phyloP scores from a whole-genome alignment of 1,284 basidiomycete species.

The Ustilago sp. region DNA sequence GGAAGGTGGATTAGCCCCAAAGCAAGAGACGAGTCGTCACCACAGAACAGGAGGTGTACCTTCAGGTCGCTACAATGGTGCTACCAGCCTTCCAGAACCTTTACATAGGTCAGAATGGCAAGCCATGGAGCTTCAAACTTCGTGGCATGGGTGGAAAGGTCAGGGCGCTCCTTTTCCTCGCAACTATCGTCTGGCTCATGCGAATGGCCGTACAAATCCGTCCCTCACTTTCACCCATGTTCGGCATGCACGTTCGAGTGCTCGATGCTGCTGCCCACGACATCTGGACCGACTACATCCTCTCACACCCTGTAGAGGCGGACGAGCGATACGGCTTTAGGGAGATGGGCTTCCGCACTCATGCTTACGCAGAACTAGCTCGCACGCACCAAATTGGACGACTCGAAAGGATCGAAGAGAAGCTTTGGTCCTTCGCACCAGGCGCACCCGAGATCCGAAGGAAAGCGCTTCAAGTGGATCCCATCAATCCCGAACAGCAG shows the following conservation, averaged over 20 bases:
- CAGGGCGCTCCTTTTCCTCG: constrained; percentile 22
- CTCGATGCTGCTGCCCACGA: constrained; percentile 38
- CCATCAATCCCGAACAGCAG: neutral
- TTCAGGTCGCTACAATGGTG: constrained; percentile 8
- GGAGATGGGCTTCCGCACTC: constrained; percentile 51
- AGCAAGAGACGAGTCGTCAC: neutral
- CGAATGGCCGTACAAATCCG: constrained; percentile 15
- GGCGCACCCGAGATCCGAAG: constrained; percentile 34
- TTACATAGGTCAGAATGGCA: constrained; percentile 1
- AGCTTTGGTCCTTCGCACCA: constrained; percentile 33
- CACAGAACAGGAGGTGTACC: neutral
- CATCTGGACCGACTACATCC: constrained; percentile 43
- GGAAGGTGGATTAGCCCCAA: neutral
- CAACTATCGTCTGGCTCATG: constrained; percentile 22
- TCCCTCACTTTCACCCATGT: constrained; percentile 42
- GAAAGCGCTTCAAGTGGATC: constrained; percentile 14
- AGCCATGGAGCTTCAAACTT: constrained; percentile 3
- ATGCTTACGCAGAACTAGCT: constrained; percentile 39
- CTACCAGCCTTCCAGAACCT: constrained; percentile 19
- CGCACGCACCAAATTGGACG: constrained; percentile 26
- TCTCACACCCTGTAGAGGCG: constrained; percentile 39
- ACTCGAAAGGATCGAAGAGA: constrained; percentile 36
- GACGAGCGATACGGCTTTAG: constrained; percentile 43
- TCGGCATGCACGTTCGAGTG: constrained; percentile 23
- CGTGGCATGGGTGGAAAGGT: constrained; percentile 13